Evolutionary conservation across 1,139 yeast species (phyloP), one percentile per base, ranked within the genome.

Genomic region (Suhomyces chickasaworum): DNA sequence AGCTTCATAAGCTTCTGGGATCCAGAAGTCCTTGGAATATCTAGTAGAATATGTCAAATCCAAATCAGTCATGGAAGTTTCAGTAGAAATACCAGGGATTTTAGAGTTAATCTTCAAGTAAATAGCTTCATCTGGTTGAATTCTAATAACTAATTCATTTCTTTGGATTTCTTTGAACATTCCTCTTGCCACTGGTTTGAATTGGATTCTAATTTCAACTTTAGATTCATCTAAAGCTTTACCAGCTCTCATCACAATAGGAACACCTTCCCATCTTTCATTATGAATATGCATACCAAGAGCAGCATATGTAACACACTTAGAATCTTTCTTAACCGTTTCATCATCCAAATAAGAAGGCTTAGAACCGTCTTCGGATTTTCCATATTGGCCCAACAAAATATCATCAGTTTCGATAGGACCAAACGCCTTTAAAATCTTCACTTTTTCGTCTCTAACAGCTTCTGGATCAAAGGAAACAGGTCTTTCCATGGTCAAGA

Each of bases 181-280:
- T 39, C 97, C 97, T 53, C 79, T 77, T 22, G 90, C 84, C 46
- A 87, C 95, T 40, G 87, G 86, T 70, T 86, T 89, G 75, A 86
- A 93, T 73, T 93, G 98, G 54, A 95, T 75, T 68, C 98, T 82
- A 54, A 95, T 85, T 72, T 95, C 99, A 47, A 93, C 99, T 75
- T 90, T 88, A 48, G 90, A 86, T 62, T 86, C 93, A 63, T 90
- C 89, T 50, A 91, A 75, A 13, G 97, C 97, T 73, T 93, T 93
- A 61, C 99, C 99, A 18, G 98, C 99, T 71, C 96, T 83, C 75
- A 93, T 75, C 44, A 93, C 86, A 63, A 93, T 83, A 47, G 99
- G 99, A 41, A 93, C 98, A 59, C 97, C 97, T 55, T 87, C 93
- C 99, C 99, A 93, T 66, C 98, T 83, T 68, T 91, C 98, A 67